Percentiles rank a stretch among this genome's conserved stretches.
These are phyloP conservation scores for Rutidosis leptorrhynchoides DNA, from an alignment of 129 eudicot species.

Conservation along the genomic window DNA sequence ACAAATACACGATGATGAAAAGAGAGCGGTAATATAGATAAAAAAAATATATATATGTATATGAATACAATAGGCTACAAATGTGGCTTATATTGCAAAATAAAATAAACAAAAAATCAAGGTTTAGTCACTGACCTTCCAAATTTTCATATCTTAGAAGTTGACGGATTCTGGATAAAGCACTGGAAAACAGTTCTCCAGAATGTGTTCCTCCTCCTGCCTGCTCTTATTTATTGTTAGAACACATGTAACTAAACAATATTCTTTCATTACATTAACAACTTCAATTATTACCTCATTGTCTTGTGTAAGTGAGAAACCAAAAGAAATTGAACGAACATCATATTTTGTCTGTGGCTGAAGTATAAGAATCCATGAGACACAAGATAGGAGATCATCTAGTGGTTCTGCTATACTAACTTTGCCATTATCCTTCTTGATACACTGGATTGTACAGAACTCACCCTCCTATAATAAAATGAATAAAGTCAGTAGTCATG, in stretches of 20 bases:
- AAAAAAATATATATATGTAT: background rate
- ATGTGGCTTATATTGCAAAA: background rate
- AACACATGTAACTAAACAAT: slow-evolving; percentile 1
- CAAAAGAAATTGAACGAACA: slow-evolving; percentile 52
- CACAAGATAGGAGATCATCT: slow-evolving; percentile 70
- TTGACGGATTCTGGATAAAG: slow-evolving; percentile 50
- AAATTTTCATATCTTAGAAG: slow-evolving; percentile 48
- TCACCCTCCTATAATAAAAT: slow-evolving; percentile 57
- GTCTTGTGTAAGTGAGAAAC: slow-evolving; percentile 83
- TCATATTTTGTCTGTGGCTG: slow-evolving; percentile 62
- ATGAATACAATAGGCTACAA: background rate
- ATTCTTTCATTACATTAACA: background rate
- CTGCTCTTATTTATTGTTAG: slow-evolving; percentile 35
- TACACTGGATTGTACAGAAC: slow-evolving; percentile 42
- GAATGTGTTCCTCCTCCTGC: slow-evolving; percentile 48
- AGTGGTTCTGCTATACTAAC: slow-evolving; percentile 55
- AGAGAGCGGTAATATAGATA: background rate
- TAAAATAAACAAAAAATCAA: background rate
- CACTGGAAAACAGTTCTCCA: slow-evolving; percentile 50
- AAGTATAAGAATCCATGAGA: slow-evolving; percentile 77
- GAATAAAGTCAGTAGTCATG: slow-evolving; percentile 18
- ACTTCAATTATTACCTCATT: slow-evolving; percentile 46
- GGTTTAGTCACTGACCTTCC: slow-evolving; percentile 46
- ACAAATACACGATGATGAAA: background rate
- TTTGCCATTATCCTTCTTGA: slow-evolving; percentile 53